These are phyloP conservation scores for Bremia lactucae DNA, from an alignment of 352 stramenopile genomes.

Conservation along the genomic window DNA sequence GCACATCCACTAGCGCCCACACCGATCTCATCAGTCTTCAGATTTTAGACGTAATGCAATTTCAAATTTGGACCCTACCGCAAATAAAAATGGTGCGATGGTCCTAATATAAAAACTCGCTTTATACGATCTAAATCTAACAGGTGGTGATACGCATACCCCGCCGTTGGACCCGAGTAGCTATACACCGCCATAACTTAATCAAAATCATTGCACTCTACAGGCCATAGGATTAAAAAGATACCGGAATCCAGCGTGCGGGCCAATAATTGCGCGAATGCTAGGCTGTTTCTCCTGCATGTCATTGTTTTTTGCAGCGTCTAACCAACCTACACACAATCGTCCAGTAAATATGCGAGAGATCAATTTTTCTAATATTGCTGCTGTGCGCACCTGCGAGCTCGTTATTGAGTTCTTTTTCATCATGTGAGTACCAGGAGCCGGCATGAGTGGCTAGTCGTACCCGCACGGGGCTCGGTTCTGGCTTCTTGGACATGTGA, in stretches of 20 bases:
- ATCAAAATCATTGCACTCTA: too few relatives aligned
- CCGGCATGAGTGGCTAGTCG: conserved; percentile 65
- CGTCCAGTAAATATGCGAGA: conserved; percentile 2
- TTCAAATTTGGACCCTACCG: conserved; percentile 27
- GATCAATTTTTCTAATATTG: not conserved
- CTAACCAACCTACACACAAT: conserved; percentile 45
- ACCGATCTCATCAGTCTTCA: not conserved
- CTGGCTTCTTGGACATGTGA: conserved; percentile 27
- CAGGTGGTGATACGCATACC: conserved; percentile 88
- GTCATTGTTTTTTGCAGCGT: conserved; percentile 24
- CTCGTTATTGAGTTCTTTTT: conserved; percentile 45
- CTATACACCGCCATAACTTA: conserved; percentile 15
- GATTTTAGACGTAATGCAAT: not conserved
- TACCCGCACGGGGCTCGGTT: conserved; percentile 31
- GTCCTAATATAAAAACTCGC: conserved; percentile 89
- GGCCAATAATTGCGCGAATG: conserved; percentile 77
- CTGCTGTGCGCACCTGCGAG: conserved; percentile 26
- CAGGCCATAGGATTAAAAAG: not conserved
- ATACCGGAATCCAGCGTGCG: conserved; percentile 76
- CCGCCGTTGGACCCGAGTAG: conserved; percentile 91
- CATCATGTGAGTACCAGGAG: conserved; percentile 75
- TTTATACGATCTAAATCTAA: conserved; percentile 53
- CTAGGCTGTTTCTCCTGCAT: conserved; percentile 23
- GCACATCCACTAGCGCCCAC: conserved; percentile 53
- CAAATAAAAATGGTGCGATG: conserved; percentile 94